phyloP scores from a whole-genome alignment of 495 filamentous ascomycete species.

The Aspergillus nidulans region DNA sequence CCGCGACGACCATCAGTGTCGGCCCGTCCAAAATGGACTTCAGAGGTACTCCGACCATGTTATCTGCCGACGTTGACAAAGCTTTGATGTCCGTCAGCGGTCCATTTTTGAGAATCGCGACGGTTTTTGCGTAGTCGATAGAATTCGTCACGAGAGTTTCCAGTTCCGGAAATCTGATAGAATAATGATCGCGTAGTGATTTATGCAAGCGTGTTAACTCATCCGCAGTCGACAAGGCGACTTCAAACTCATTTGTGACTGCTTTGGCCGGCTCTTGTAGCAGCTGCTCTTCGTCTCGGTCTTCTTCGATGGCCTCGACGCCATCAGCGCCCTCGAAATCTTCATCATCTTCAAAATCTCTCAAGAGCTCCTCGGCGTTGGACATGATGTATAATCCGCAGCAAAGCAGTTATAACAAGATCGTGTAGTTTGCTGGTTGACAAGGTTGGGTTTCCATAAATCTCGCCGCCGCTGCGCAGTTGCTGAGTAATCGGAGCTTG shows the following conservation, averaged over 20 bases:
- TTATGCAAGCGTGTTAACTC: conserved; percentile 94
- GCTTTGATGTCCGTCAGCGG: conserved; percentile 85
- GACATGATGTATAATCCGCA: conserved; percentile 32
- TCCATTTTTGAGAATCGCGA: conserved; percentile 88
- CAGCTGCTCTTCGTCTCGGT: conserved; percentile 19
- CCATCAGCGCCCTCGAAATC: conserved; percentile 27
- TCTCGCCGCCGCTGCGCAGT: background rate
- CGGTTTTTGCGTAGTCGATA: conserved; percentile 92
- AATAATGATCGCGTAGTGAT: conserved; percentile 92
- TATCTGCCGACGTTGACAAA: conserved; percentile 63
- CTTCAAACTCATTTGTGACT: conserved; percentile 80
- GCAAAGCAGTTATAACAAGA: background rate
- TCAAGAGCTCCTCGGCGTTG: conserved; percentile 41
- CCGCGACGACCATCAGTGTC: conserved; percentile 90
- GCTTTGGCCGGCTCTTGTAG: conserved; percentile 23
- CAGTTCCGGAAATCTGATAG: conserved; percentile 89
- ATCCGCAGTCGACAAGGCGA: conserved; percentile 84
- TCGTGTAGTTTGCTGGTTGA: background rate
- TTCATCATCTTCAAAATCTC: conserved; percentile 42
- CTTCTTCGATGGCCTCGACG: conserved; percentile 22
- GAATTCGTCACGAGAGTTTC: conserved; percentile 89
- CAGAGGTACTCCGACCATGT: conserved; percentile 68
- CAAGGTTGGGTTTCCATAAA: background rate
- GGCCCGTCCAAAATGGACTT: conserved; percentile 80
- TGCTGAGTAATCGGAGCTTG: conserved; percentile 23